Percentiles rank a stretch among this genome's conserved stretches.
Evolutionary conservation across 2,329 filamentous ascomycete genomes (phyloP).

Genomic region (Colletotrichum agaves): DNA sequence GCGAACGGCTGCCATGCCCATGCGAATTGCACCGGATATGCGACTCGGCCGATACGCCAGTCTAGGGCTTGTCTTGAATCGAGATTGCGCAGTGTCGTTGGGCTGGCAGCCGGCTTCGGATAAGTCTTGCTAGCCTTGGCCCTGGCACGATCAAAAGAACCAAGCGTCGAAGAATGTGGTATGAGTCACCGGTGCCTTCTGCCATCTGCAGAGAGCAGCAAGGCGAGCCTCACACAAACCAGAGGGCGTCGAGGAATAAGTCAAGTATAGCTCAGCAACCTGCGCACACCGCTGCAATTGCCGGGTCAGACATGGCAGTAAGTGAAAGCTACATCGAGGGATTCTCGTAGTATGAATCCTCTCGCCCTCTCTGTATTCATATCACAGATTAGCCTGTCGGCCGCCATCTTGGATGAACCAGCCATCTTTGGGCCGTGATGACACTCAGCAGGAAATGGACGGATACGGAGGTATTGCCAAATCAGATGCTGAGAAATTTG

Average conservation of each 20-base stretch:
- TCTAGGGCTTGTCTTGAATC: background rate
- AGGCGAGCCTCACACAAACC: too few relatives aligned
- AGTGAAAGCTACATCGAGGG: background rate
- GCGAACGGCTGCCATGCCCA: background rate
- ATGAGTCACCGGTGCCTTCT: background rate
- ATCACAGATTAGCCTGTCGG: background rate
- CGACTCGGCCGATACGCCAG: constrained; percentile 9
- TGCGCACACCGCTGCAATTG: too few relatives aligned
- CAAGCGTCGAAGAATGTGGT: background rate
- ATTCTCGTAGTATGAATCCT: too few relatives aligned
- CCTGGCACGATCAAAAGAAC: background rate
- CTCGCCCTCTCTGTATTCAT: too few relatives aligned
- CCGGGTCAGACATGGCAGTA: too few relatives aligned
- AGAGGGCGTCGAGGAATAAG: too few relatives aligned
- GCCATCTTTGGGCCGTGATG: background rate
- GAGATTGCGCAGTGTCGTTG: background rate
- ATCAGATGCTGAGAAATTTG: constrained; percentile 16
- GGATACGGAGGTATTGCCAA: constrained; percentile 10
- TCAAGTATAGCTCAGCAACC: too few relatives aligned
- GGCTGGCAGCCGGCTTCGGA: background rate
- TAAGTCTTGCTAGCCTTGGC: background rate
- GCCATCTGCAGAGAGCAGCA: too few relatives aligned
- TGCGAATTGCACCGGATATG: background rate
- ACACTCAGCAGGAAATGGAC: background rate
- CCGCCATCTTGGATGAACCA: background rate